Evolutionary conservation across 1,284 basidiomycete genomes (phyloP).

Genomic region (Irpex sp.): DNA sequence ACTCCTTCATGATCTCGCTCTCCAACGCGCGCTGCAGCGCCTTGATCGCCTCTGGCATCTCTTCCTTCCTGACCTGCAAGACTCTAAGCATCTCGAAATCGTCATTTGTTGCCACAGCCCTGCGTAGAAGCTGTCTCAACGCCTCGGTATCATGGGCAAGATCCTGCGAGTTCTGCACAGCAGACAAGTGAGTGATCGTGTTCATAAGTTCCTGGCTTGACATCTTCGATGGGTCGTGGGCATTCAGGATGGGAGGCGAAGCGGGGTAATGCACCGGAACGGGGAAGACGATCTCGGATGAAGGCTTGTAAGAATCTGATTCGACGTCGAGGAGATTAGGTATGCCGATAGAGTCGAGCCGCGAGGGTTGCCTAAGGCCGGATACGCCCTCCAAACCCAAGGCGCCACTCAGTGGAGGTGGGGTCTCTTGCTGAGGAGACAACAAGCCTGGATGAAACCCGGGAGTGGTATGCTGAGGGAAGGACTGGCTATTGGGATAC

Average conservation of each 20-base stretch:
- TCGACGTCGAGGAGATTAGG: background rate
- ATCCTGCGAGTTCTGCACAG: constrained; percentile 53
- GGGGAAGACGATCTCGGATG: background rate
- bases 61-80: constrained; percentile 59
- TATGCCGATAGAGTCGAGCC: background rate
- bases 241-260: background rate
- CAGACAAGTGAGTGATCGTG: constrained; percentile 19
- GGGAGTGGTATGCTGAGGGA: background rate
- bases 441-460: background rate
- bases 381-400: background rate
- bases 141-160: constrained; percentile 51
- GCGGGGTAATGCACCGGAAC: background rate
- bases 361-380: background rate
- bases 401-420: background rate
- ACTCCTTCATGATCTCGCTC: constrained; percentile 38
- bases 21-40: constrained; percentile 71
- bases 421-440: background rate
- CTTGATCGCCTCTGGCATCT: constrained; percentile 79
- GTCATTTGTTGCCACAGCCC: constrained; percentile 51
- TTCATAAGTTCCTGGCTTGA: constrained; percentile 8
- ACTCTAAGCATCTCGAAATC: constrained; percentile 64
- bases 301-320: background rate
- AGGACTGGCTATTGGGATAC: background rate
- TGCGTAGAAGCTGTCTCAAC: constrained; percentile 54
- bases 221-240: background rate